Base-by-base conservation (phyloP, 2,329 filamentous ascomycete species). In the Dothidotthia symphoricarpi region DNA sequence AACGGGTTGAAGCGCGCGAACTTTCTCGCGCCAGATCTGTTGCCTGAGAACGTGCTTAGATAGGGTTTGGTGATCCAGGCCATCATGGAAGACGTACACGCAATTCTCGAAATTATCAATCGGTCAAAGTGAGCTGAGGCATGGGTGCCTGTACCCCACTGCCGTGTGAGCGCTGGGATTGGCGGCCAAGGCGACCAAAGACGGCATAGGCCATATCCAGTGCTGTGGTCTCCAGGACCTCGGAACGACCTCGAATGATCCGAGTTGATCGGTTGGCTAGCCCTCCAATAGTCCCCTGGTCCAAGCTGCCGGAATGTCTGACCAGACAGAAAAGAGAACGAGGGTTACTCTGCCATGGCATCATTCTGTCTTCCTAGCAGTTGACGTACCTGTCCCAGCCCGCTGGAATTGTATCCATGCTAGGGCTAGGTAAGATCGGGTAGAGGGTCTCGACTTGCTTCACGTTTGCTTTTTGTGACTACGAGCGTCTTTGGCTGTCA, bases 211-310 rank as follows among this genome's bases (percentile, higher is more conserved):
- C 39, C 34, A 38, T 47, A 51, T 56, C 59, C 59, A 51, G 45
- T 36, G 37, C 55, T 51, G 46, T 54, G 58, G 59, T 54, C 52
- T 38, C 38, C 34, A 37, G 49, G 28, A 41, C 48, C 45, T 51
- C 54, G 41, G 19, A 5, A 9, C 19, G 5, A n/a, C 19, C 19
- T 48, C 43, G 49, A 53, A 50, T 38, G 37, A 53, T 45, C 51
- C 41, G 49, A 44, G 49, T 41, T 47, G 49, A 53, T 59, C 56
- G 53, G 49, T 52, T 58, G 53, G 50, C 49, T 47, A 55, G 24
- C 28, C 37, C 34, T 47, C 46, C 48, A 53, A 52, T 41, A 45
- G 40, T 42, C 52, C 50, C 57, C 58, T 49, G 51, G 28, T 53
- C 61, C 61, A 53, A 34, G 15, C 55, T 53, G 57, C 59, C 61